These are phyloP conservation scores for Alternaria atra DNA, from an alignment of 2,329 filamentous ascomycete genomes.

Conservation along the genomic window DNA sequence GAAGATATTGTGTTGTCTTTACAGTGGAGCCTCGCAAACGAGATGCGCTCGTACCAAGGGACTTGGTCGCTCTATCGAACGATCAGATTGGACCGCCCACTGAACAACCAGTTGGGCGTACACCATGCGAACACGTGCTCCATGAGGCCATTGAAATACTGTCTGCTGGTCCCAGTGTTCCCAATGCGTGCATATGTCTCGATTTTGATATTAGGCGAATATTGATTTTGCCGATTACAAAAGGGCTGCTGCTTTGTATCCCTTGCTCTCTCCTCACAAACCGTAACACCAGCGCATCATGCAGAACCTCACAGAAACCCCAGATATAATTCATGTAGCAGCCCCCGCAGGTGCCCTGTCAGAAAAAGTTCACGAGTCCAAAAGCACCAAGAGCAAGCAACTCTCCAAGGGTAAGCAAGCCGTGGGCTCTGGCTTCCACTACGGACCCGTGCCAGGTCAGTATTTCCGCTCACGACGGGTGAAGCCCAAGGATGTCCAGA, in stretches of 20 bases:
- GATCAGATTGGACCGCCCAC: neutral
- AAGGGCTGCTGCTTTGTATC: neutral
- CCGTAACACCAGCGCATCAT: neutral
- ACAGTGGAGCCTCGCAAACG: neutral
- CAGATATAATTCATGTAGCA: neutral
- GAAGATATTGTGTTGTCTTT: neutral
- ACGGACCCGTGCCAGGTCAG: slow-evolving; percentile 12
- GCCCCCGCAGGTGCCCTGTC: neutral
- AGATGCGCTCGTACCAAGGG: neutral
- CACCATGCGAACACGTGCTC: neutral
- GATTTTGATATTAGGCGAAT: neutral
- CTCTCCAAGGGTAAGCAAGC: slow-evolving; percentile 5
- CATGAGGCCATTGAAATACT: neutral
- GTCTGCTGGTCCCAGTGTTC: neutral
- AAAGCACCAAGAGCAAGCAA: slow-evolving; percentile 9
- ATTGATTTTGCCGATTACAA: neutral
- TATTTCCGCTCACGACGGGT: slow-evolving; percentile 78
- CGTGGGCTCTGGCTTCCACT: slow-evolving; percentile 18
- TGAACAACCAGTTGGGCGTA: neutral
- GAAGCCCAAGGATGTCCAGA: slow-evolving; percentile 75
- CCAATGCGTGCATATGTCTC: neutral
- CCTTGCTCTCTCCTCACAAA: neutral
- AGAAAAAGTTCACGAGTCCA: slow-evolving; percentile 8
- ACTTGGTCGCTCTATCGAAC: neutral
- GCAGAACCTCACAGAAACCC: neutral